These are phyloP conservation scores for Lecanicillium sp. DNA, from an alignment of 2,329 filamentous ascomycete species.

Conservation along the genomic window DNA sequence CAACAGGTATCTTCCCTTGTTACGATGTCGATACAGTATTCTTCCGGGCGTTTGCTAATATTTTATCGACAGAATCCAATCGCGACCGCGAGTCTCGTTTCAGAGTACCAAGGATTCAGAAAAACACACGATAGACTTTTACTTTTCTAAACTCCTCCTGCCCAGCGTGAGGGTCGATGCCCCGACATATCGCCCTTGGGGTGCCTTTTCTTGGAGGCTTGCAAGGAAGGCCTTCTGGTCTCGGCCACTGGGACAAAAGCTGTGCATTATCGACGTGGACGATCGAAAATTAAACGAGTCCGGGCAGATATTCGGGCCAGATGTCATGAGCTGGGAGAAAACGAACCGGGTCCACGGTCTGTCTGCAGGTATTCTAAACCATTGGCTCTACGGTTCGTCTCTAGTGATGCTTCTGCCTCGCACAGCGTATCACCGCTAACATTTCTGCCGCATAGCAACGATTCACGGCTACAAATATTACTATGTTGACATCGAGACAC, in stretches of 20 bases:
- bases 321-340: conserved; percentile 28
- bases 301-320: conserved; percentile 26
- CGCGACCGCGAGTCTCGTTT: not conserved
- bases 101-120: conserved; percentile 10
- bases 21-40: no score
- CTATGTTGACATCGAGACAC: conserved; percentile 30
- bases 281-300: conserved; percentile 29
- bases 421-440: not conserved
- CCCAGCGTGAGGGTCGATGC: conserved; percentile 19
- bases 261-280: conserved; percentile 39
- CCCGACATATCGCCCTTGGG: conserved; percentile 19
- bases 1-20: not conserved
- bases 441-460: conserved; percentile 20
- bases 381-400: conserved; percentile 33
- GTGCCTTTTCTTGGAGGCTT: conserved; percentile 25
- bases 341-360: conserved; percentile 24
- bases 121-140: conserved; percentile 21
- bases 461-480: conserved; percentile 42
- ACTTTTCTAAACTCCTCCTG: conserved; percentile 23
- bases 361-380: conserved; percentile 34
- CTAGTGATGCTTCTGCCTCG: no score
- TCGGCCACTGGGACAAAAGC: conserved; percentile 25
- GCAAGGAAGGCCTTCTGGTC: conserved; percentile 21
- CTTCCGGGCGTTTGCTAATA: no score
- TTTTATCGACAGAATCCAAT: not conserved